A percentile compares a stretch with the other conserved stretches of the same genome.
These are phyloP conservation scores for Xylaria venustula DNA, from an alignment of 495 filamentous ascomycete species.

Conservation along the genomic window DNA sequence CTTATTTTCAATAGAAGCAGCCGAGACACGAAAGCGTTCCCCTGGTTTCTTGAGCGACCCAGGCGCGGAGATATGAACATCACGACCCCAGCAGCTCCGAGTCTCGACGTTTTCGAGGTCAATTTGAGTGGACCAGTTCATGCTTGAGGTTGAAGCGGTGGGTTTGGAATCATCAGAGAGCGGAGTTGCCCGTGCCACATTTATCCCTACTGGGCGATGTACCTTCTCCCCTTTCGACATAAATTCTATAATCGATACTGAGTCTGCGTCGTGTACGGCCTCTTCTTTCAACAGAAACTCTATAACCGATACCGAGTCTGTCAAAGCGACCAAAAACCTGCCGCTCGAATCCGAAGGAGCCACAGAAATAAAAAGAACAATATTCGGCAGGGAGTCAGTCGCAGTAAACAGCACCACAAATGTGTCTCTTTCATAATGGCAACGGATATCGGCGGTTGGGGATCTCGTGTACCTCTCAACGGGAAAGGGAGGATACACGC, in stretches of 20 bases:
- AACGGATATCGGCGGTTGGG: too few relatives aligned
- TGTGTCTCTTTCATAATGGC: too few relatives aligned
- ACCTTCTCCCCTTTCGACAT: too few relatives aligned
- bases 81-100: neutral
- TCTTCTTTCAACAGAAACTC: neutral
- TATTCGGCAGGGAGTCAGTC: neutral
- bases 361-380: neutral
- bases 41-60: too few relatives aligned
- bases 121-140: neutral
- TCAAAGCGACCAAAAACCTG: neutral
- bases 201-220: too few relatives aligned
- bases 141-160: neutral
- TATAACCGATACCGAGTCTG: neutral
- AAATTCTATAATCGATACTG: neutral
- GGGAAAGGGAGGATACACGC: neutral
- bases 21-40: too few relatives aligned
- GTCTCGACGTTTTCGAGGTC: neutral
- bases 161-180: too few relatives aligned
- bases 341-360: too few relatives aligned
- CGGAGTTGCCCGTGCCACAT: too few relatives aligned
- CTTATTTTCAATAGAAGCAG: too few relatives aligned
- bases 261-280: neutral
- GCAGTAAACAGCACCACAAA: neutral
- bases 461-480: neutral
- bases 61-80: neutral